Base-by-base conservation (phyloP, 192 early-diverging fungal genomes). In the Backusella liffmaniae region DNA sequence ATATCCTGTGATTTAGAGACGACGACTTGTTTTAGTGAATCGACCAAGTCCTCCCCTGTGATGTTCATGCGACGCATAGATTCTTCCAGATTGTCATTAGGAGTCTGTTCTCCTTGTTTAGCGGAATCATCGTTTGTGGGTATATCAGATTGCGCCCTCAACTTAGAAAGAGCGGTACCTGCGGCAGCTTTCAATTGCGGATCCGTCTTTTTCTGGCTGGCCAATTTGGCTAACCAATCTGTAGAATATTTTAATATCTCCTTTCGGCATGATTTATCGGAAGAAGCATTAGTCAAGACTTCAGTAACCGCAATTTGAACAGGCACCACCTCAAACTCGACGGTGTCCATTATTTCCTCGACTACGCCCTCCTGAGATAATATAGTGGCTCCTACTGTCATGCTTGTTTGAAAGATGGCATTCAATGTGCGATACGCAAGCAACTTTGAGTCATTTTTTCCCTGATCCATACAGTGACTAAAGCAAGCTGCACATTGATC, bases 261-360 rank as follows among this genome's bases (percentile, higher is more conserved):
- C 66, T 88, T 81, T 76, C 93, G 73, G 66, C 87, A 83, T 44
- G 86, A 80, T 73, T 91, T 84, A 71, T 94, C 85, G 3, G 86
- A 83, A 70, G 90, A 93, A 7, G 88, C 93, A 35, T 72, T 77
- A 1, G 85, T 88, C 26, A 91, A 83, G 16, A 82, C 87, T 75
- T 86, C 88, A 9, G 89, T 79, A 18, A 92, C 79, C 1, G 91
- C 88, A 26, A 92, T 80, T 78, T 96, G 94, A 6, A 93, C 88
- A 10, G 83, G 80, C 21, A 77, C 84, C 9, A 79, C 78, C 75
- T 96, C 95, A 74, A 92, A 89, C 68, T 96, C 95, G 51, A 93
- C 83, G 56, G 86, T 86, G 73, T 96, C 95, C 86, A 94, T 87
- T 36, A 96, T 86, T 26, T 94, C 92, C 34, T 87, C 92, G 13